phyloP scores from a whole-genome alignment of 169 alveolate species.

The Plasmodium adleri region DNA sequence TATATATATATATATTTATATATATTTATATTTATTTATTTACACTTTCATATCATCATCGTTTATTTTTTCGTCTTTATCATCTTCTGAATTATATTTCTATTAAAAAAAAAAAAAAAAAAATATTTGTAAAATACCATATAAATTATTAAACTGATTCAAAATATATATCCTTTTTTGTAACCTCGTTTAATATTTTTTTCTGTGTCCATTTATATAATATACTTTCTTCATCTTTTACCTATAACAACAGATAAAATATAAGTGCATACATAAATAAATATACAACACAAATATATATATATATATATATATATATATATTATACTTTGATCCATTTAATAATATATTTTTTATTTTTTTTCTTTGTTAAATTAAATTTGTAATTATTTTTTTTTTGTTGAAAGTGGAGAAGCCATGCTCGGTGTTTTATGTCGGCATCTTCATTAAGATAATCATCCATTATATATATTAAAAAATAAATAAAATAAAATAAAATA shows the following conservation, averaged over 20 bases:
- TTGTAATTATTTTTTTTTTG: constrained; percentile 15
- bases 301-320: neutral
- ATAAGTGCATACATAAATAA: neutral
- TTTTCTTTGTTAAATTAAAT: constrained; percentile 33
- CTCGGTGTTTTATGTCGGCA: constrained; percentile 26
- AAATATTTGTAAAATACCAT: neutral
- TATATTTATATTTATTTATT: neutral
- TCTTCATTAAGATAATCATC: constrained; percentile 46
- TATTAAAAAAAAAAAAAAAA: neutral
- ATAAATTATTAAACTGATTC: no score
- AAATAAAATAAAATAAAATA: no score
- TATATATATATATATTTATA: neutral
- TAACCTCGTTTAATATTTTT: constrained; percentile 40
- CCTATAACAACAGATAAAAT: neutral
- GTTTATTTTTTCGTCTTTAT: neutral
- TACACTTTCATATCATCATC: neutral
- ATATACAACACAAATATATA: neutral
- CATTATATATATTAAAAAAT: neutral
- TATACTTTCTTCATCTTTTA: constrained; percentile 30
- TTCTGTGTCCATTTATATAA: constrained; percentile 45
- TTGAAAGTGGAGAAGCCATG: constrained; percentile 44
- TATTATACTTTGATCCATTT: constrained; percentile 53
- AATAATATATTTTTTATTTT: constrained; percentile 16
- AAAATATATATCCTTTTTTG: no score
- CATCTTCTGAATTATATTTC: constrained; percentile 34